Conservation (phyloP, 2,329 filamentous ascomycete genomes). For the Tolypocladium ophioglossoides region DNA sequence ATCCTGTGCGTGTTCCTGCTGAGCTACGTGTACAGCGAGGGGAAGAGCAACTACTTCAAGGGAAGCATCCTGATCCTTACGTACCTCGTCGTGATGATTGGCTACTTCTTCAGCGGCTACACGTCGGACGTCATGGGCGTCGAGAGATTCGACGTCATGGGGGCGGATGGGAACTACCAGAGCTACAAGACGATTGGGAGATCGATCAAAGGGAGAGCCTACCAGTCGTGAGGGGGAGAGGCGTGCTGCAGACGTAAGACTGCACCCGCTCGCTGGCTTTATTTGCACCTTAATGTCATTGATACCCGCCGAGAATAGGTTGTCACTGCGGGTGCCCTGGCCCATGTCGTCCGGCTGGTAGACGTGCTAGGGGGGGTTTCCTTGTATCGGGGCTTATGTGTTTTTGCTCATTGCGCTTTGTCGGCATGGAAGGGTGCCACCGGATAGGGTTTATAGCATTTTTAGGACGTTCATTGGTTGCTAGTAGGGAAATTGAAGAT, state of each 20-base stretch:
- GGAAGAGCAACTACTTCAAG: slow-evolving; percentile 99
- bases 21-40: slow-evolving; percentile 95
- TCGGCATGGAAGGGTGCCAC: not conserved
- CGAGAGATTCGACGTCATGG: slow-evolving; percentile 44
- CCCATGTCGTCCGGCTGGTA: not conserved
- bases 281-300: not conserved
- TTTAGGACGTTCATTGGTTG: not conserved
- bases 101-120: slow-evolving; percentile 74
- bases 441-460: not conserved
- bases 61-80: slow-evolving; percentile 88
- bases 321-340: not conserved
- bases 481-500: not conserved
- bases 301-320: not conserved
- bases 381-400: not conserved
- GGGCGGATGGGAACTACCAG: slow-evolving; percentile 36
- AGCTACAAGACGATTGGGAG: slow-evolving; percentile 44
- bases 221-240: slow-evolving; percentile 4
- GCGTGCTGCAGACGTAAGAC: not conserved
- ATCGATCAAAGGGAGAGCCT: slow-evolving; percentile 22
- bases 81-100: slow-evolving; percentile 83
- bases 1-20: slow-evolving; percentile 93
- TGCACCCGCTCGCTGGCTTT: not conserved
- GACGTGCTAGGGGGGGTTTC: not conserved
- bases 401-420: not conserved
- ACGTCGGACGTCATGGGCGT: slow-evolving; percentile 32